A percentile compares a stretch with the other conserved stretches of the same genome.
These are phyloP conservation scores for Lignosus rhinocerotis DNA, from an alignment of 1,284 basidiomycete genomes.

Conservation along the genomic window DNA sequence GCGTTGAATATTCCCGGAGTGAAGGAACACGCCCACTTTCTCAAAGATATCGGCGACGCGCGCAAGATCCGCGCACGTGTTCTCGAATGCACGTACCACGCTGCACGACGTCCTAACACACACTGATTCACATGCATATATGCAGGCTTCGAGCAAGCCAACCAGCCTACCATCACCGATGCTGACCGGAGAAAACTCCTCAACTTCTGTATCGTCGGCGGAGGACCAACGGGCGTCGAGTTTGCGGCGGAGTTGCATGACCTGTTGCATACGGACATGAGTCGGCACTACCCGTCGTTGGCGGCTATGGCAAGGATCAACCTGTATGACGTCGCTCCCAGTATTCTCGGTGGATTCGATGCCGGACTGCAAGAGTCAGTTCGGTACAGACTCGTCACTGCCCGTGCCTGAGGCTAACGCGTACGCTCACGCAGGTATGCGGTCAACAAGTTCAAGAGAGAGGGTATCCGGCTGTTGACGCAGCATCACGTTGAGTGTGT, in stretches of 20 bases:
- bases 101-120: neutral
- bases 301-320: slow-evolving; percentile 67
- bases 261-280: slow-evolving; percentile 76
- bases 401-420: neutral
- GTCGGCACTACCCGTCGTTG: slow-evolving; percentile 63
- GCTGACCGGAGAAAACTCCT: slow-evolving; percentile 67
- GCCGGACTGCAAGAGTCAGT: slow-evolving; percentile 62
- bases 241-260: slow-evolving; percentile 89
- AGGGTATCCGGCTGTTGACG: slow-evolving; percentile 77
- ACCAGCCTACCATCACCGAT: slow-evolving; percentile 68
- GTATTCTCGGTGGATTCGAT: slow-evolving; percentile 83
- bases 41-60: slow-evolving; percentile 84
- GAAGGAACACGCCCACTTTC: slow-evolving; percentile 77
- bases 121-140: neutral
- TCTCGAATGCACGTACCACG: slow-evolving; percentile 56
- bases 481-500: slow-evolving; percentile 82
- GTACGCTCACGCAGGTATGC: slow-evolving; percentile 51
- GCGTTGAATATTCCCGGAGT: slow-evolving; percentile 70
- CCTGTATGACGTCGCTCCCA: slow-evolving; percentile 80
- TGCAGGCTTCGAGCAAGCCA: slow-evolving; percentile 78
- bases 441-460: slow-evolving; percentile 71
- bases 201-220: slow-evolving; percentile 81
- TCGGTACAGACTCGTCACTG: neutral
- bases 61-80: slow-evolving; percentile 77
- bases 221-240: slow-evolving; percentile 80